Evolutionary conservation across 345 rosid species (phyloP).

Genomic region (Angophora floribunda): DNA sequence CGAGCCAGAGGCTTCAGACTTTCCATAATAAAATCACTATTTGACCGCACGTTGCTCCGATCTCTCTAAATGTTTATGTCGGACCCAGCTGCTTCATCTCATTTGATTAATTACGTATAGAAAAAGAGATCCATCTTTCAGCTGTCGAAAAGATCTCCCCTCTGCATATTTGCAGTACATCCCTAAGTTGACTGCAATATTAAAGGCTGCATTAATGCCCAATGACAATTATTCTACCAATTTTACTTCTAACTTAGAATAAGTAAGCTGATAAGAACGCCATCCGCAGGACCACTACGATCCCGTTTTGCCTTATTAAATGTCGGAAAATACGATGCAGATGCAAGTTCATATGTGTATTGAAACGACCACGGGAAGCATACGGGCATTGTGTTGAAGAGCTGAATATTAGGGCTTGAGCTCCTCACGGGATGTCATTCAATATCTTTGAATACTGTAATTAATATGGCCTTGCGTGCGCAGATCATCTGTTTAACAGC

Average conservation of each 20-base stretch:
- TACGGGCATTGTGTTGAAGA: not conserved
- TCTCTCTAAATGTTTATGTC: not conserved
- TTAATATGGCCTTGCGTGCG: not conserved
- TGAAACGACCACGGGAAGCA: not conserved
- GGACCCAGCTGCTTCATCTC: not conserved
- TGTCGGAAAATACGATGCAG: not conserved
- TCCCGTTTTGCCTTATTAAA: not conserved
- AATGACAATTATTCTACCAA: not conserved
- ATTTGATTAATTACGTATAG: not conserved
- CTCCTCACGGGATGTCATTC: not conserved
- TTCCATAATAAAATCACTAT: not conserved
- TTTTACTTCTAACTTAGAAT: not conserved
- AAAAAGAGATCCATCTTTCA: not conserved
- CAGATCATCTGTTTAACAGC: not conserved
- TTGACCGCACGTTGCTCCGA: not conserved
- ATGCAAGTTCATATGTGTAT: not conserved
- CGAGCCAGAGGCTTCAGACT: not conserved
- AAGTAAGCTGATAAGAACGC: not conserved
- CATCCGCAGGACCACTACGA: not conserved
- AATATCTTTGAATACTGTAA: not conserved
- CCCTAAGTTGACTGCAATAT: not conserved
- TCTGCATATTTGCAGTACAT: not conserved
- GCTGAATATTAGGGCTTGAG: not conserved
- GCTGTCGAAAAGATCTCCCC: not conserved
- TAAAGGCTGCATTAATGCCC: not conserved